Evolutionary conservation across 1,284 basidiomycete species (phyloP).

Genomic region (Somion occarium): DNA sequence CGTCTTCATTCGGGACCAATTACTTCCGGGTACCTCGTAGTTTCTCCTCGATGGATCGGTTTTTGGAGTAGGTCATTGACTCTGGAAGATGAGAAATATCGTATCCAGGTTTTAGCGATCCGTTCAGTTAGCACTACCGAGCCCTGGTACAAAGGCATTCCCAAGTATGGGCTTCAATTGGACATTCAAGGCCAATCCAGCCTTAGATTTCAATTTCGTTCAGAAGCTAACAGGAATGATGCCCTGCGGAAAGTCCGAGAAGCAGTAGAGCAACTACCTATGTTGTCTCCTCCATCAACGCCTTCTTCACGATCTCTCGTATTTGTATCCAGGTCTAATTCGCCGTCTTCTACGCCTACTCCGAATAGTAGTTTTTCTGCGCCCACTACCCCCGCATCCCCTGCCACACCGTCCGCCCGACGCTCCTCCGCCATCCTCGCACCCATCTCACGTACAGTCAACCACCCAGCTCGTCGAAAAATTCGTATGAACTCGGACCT

Average conservation of each 20-base stretch:
- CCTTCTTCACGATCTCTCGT: slow-evolving; percentile 10
- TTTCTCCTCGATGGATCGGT: slow-evolving; percentile 37
- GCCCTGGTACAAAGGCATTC: slow-evolving; percentile 6
- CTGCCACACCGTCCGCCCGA: not conserved
- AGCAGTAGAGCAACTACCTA: not conserved
- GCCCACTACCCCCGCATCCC: not conserved
- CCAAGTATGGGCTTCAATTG: slow-evolving; percentile 40
- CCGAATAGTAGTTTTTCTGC: not conserved
- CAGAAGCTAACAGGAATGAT: slow-evolving; percentile 39
- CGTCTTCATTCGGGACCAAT: slow-evolving; percentile 31
- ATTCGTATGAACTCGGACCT: slow-evolving; percentile 9
- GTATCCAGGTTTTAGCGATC: slow-evolving; percentile 42
- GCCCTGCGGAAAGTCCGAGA: slow-evolving; percentile 32
- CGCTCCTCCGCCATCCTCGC: slow-evolving; percentile 32
- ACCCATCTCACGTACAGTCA: slow-evolving; percentile 32
- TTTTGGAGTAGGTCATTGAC: slow-evolving; percentile 48
- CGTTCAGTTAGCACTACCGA: slow-evolving; percentile 34
- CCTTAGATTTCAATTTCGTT: slow-evolving; percentile 49
- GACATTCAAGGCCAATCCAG: slow-evolving; percentile 46
- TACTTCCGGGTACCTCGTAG: slow-evolving; percentile 40
- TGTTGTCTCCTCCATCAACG: not conserved
- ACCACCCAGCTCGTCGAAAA: slow-evolving; percentile 6
- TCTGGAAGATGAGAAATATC: slow-evolving; percentile 42
- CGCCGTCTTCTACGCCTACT: slow-evolving; percentile 1
- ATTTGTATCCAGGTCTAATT: slow-evolving; percentile 3